Evolutionary conservation across 2,329 filamentous ascomycete species (phyloP).

Genomic region (Fusarium sublunatum): DNA sequence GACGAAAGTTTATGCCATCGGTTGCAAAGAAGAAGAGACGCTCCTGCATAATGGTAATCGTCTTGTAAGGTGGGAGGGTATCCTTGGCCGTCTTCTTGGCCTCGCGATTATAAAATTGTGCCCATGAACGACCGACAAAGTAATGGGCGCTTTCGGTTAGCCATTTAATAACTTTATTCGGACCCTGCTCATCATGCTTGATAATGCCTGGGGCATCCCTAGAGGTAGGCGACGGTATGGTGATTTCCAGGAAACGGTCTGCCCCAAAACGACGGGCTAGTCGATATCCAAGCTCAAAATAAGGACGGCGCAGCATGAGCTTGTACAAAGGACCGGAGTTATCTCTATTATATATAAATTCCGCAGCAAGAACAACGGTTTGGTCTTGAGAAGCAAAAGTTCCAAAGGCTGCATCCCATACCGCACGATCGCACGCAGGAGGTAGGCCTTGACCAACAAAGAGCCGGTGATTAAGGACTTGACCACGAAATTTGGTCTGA

Average conservation of each 20-base stretch:
- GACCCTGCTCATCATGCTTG: constrained; percentile 48
- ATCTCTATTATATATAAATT: constrained; percentile 53
- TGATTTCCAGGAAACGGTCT: constrained; percentile 68
- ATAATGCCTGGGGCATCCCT: constrained; percentile 45
- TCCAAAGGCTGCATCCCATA: constrained; percentile 59
- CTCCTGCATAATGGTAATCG: constrained; percentile 48
- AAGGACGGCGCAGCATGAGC: constrained; percentile 61
- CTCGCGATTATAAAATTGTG: constrained; percentile 58
- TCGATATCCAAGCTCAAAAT: constrained; percentile 62
- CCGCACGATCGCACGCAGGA: constrained; percentile 55
- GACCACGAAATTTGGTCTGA: constrained; percentile 57
- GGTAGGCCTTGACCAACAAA: constrained; percentile 62
- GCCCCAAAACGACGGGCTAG: constrained; percentile 66
- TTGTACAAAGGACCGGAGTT: constrained; percentile 56
- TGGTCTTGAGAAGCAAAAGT: constrained; percentile 52
- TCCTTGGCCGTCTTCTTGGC: constrained; percentile 55
- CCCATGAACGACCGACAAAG: constrained; percentile 61
- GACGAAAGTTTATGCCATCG: constrained; percentile 58
- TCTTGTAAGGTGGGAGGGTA: constrained; percentile 36
- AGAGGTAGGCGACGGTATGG: constrained; percentile 58
- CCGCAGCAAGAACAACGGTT: constrained; percentile 57
- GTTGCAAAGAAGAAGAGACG: constrained; percentile 67
- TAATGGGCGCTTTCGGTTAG: constrained; percentile 50
- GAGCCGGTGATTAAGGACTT: constrained; percentile 52
- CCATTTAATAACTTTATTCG: constrained; percentile 49